A percentile compares a stretch with the other conserved stretches of the same genome.
These are phyloP conservation scores for Aspergillus pseudoterreus DNA, from an alignment of 2,329 filamentous ascomycete species.

Conservation along the genomic window DNA sequence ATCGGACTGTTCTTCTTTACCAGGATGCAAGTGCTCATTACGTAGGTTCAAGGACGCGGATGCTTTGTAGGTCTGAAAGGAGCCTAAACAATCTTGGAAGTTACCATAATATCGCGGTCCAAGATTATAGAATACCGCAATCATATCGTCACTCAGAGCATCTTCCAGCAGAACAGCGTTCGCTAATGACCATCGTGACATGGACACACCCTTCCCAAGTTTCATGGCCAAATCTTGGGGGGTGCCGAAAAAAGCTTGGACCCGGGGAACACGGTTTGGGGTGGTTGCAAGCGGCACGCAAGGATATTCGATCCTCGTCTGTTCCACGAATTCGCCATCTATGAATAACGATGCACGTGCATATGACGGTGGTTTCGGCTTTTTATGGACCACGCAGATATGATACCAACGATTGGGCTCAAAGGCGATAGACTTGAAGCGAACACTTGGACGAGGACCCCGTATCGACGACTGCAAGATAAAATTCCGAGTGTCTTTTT, in stretches of 20 bases:
- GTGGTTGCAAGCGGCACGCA: conserved; percentile 64
- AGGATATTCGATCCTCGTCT: conserved; percentile 85
- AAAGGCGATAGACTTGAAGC: conserved; percentile 83
- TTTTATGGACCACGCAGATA: conserved; percentile 79
- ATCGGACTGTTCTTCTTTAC: conserved; percentile 86
- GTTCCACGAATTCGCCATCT: conserved; percentile 89
- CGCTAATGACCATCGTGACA: conserved; percentile 82
- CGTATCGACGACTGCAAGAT: conserved; percentile 94
- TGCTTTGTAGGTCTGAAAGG: conserved; percentile 92
- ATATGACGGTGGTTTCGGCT: conserved; percentile 68
- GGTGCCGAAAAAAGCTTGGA: conserved; percentile 91
- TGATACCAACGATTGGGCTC: conserved; percentile 84
- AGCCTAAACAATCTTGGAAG: conserved; percentile 92
- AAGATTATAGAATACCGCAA: conserved; percentile 86
- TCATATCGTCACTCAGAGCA: conserved; percentile 80
- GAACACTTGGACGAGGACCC: conserved; percentile 79
- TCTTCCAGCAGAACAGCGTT: conserved; percentile 88
- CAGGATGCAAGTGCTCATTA: conserved; percentile 85
- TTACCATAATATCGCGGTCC: conserved; percentile 92
- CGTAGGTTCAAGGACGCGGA: conserved; percentile 86
- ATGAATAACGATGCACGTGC: conserved; percentile 86
- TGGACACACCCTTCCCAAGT: conserved; percentile 67
- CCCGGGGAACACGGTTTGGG: conserved; percentile 51
- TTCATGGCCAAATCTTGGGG: conserved; percentile 79
- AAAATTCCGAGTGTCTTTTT: conserved; percentile 88